Evolutionary conservation across 2,329 filamentous ascomycete species (phyloP).

Genomic region (Colletotrichum cordylinicola): DNA sequence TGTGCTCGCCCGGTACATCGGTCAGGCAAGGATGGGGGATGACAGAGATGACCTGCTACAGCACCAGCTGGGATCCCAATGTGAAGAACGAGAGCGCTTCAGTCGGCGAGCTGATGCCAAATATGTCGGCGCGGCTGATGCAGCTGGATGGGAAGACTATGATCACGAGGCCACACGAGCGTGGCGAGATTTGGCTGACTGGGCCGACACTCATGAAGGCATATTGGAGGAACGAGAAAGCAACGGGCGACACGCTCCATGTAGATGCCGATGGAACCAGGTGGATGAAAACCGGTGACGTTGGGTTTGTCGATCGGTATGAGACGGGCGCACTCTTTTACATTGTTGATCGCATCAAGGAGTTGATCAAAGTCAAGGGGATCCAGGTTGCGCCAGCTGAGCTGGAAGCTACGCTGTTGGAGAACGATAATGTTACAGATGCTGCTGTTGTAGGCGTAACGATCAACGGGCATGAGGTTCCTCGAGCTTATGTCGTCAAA

Average conservation of each 20-base stretch:
- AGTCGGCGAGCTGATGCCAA: background rate
- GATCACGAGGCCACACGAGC: background rate
- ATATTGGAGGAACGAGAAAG: background rate
- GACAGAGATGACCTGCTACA: background rate
- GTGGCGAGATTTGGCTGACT: background rate
- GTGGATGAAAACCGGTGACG: background rate
- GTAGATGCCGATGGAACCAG: background rate
- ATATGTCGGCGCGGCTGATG: background rate
- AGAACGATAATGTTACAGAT: background rate
- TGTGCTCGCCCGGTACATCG: background rate
- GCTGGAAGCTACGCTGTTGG: background rate
- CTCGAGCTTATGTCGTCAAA: background rate
- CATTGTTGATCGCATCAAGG: background rate
- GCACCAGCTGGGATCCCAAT: background rate
- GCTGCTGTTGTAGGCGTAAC: background rate
- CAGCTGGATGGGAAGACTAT: background rate
- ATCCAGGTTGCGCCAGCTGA: background rate
- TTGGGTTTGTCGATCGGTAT: background rate
- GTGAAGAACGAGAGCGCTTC: background rate
- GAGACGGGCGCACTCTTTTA: background rate
- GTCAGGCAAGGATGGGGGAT: background rate
- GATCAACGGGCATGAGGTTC: background rate
- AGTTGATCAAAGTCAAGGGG: background rate
- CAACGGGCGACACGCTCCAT: background rate
- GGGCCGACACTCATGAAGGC: background rate